Evolutionary conservation across 768 basidiomycete genomes (phyloP).

Genomic region (Termitomyces eurrhizus): DNA sequence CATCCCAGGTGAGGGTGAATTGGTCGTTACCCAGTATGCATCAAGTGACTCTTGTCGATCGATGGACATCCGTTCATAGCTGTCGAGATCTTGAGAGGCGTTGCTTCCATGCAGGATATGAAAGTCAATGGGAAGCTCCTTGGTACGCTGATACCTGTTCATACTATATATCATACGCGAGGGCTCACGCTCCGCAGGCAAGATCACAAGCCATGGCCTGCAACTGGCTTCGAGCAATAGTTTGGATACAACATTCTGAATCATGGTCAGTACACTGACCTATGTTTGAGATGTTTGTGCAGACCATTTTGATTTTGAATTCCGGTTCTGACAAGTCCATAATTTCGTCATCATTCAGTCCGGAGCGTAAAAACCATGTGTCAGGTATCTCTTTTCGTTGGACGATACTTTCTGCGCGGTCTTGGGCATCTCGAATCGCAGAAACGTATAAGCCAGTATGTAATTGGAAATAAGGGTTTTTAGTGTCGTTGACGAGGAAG

Average conservation of each 20-base stretch:
- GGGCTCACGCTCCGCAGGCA: not conserved
- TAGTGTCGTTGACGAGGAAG: not conserved
- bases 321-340: not conserved
- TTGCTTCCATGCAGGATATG: not conserved
- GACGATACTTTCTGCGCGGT: not conserved
- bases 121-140: not conserved
- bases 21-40: not conserved
- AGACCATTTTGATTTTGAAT: not conserved
- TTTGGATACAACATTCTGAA: not conserved
- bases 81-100: not conserved
- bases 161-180: not conserved
- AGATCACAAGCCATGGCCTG: not conserved
- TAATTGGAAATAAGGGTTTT: not conserved
- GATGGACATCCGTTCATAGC: not conserved
- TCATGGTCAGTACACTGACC: not conserved
- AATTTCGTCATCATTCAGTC: not conserved
- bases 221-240: not conserved
- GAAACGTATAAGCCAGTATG: slow-evolving; percentile 4
- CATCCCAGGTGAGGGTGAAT: not conserved
- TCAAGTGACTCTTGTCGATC: not conserved
- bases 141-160: not conserved
- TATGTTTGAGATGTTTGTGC: not conserved
- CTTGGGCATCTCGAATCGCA: not conserved
- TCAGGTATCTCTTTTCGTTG: not conserved
- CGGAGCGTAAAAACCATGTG: not conserved